Conservation (phyloP, 1,284 basidiomycete genomes). For the Pyrrhoderma noxium region DNA sequence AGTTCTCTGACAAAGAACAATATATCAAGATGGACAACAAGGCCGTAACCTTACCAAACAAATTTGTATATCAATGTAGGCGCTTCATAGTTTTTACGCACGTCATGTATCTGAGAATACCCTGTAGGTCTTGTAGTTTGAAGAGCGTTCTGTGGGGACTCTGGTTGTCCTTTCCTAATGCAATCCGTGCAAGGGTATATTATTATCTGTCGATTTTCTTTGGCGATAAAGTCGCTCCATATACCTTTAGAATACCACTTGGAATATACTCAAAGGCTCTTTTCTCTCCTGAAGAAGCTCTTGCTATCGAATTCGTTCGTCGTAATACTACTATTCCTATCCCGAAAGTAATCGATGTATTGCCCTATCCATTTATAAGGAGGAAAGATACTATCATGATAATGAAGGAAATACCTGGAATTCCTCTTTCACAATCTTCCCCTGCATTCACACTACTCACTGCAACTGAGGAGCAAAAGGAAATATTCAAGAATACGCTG, state of each 20-base stretch:
- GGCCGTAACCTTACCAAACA: no score
- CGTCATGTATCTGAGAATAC: neutral
- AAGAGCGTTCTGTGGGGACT: neutral
- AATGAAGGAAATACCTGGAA: neutral
- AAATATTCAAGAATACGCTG: slow-evolving; percentile 12
- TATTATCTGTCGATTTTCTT: neutral
- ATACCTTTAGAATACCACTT: neutral
- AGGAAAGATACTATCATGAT: neutral
- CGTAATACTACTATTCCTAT: slow-evolving; percentile 19
- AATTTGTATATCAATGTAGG: neutral
- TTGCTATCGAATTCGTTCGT: slow-evolving; percentile 16
- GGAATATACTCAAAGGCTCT: neutral
- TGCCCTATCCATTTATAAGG: neutral
- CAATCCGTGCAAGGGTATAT: neutral
- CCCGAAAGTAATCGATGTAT: slow-evolving; percentile 18
- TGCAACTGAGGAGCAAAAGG: neutral
- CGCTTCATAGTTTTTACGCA: neutral
- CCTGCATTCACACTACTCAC: neutral
- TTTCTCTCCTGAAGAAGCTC: neutral
- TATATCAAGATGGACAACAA: no score
- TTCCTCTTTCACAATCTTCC: neutral
- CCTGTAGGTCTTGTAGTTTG: neutral
- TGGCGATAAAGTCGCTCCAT: neutral
- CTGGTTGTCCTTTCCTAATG: neutral
- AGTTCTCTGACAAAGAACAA: no score